Percentiles rank a stretch among this genome's conserved stretches.
Evolutionary conservation across 164 flowering plant species (phyloP).

Genomic region (Chloranthus sessilifolius): DNA sequence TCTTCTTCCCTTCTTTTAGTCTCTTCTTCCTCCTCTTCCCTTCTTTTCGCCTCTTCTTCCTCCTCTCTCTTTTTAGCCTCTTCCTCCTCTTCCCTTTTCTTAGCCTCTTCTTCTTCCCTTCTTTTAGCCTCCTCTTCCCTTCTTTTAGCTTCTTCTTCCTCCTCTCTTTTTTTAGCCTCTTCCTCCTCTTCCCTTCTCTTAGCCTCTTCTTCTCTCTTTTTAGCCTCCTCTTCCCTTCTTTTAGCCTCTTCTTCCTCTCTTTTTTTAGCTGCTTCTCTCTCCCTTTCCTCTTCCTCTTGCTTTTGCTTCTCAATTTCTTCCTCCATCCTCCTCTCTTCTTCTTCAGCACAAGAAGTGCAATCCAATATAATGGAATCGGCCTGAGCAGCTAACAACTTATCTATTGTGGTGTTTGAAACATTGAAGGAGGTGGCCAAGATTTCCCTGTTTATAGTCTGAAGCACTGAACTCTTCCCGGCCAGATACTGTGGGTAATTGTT

Average conservation of each 20-base stretch:
- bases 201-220: not conserved
- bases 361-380: constrained; percentile 46
- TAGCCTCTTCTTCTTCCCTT: constrained; percentile 4
- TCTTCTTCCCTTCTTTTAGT: not conserved
- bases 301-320: constrained; percentile 36
- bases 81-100: constrained; percentile 8
- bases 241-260: constrained; percentile 12
- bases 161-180: constrained; percentile 2
- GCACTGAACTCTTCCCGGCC: constrained; percentile 61
- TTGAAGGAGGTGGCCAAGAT: constrained; percentile 51
- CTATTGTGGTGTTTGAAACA: constrained; percentile 34
- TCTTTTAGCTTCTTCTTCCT: constrained; percentile 2
- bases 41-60: constrained; percentile 2
- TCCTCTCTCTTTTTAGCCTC: not conserved
- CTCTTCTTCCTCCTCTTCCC: constrained; percentile 1
- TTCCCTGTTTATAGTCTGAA: constrained; percentile 33
- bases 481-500: constrained; percentile 74
- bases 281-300: constrained; percentile 20
- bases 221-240: constrained; percentile 4
- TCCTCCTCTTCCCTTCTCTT: constrained; percentile 12
- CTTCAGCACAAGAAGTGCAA: constrained; percentile 86
- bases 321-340: constrained; percentile 45
- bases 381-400: constrained; percentile 35
- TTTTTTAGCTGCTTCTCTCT: constrained; percentile 6
- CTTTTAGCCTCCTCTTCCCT: constrained; percentile 3